These are phyloP conservation scores for Phytophthora rubi DNA, from an alignment of 352 stramenopile species.

Conservation along the genomic window DNA sequence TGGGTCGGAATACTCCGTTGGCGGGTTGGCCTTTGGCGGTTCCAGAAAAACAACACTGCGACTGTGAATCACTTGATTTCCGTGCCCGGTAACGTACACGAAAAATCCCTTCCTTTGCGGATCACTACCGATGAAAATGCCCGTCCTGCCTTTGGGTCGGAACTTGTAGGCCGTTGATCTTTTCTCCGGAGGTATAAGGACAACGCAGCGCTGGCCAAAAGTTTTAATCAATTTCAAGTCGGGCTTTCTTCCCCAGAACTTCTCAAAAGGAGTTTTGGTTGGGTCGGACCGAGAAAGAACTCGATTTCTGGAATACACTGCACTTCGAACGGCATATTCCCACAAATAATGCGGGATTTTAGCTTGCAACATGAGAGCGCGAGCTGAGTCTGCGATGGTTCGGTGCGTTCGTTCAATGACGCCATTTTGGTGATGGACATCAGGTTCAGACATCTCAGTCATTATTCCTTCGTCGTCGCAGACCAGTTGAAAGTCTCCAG, in stretches of 20 bases:
- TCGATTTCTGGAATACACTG: not conserved
- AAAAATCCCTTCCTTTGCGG: conserved; percentile 20
- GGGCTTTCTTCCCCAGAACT: conserved; percentile 14
- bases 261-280: conserved; percentile 2
- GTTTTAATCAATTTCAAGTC: conserved; percentile 12
- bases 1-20: too few relatives aligned
- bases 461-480: too few relatives aligned
- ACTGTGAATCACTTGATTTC: conserved; percentile 4
- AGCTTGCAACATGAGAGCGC: too few relatives aligned
- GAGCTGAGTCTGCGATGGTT: too few relatives aligned
- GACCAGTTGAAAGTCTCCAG: too few relatives aligned
- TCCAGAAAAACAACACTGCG: conserved; percentile 24
- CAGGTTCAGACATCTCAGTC: too few relatives aligned
- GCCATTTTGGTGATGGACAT: too few relatives aligned
- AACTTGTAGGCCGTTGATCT: conserved; percentile 1
- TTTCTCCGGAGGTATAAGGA: not conserved
- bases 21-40: not conserved
- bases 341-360: too few relatives aligned
- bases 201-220: conserved; percentile 15
- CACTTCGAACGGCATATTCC: too few relatives aligned
- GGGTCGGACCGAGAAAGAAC: not conserved
- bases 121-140: conserved; percentile 18
- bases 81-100: conserved; percentile 9
- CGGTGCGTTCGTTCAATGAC: too few relatives aligned
- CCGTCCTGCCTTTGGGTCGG: conserved; percentile 8